phyloP scores from a whole-genome alignment of 1,139 yeast genomes.

The Saccharomyces hybrid region DNA sequence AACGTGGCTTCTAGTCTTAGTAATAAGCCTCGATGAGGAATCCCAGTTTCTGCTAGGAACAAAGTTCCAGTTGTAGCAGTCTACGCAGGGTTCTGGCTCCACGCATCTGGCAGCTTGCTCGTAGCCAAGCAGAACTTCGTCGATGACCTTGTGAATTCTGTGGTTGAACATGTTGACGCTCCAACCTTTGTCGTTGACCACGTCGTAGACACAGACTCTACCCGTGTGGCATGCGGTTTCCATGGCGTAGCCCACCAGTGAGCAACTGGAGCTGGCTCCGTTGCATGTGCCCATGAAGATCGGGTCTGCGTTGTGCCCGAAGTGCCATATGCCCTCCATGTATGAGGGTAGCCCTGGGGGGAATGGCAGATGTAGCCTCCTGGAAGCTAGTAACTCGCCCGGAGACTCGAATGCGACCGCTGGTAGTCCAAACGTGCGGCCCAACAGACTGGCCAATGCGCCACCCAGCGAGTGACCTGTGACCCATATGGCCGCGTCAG shows the following conservation, averaged over 20 bases:
- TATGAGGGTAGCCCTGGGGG: slow-evolving; percentile 85
- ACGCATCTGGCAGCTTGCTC: slow-evolving; percentile 72
- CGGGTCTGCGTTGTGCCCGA: slow-evolving; percentile 97
- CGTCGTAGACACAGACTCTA: slow-evolving; percentile 79
- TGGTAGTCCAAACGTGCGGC: slow-evolving; percentile 86
- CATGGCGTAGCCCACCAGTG: slow-evolving; percentile 96
- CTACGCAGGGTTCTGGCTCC: slow-evolving; percentile 72
- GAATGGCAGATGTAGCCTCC: slow-evolving; percentile 78
- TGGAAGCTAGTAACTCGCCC: slow-evolving; percentile 79
- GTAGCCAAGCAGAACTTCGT: slow-evolving; percentile 63
- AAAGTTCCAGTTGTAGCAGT: slow-evolving; percentile 89
- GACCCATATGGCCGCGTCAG: slow-evolving; percentile 72
- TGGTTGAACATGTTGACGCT: slow-evolving; percentile 85
- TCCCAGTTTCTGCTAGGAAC: slow-evolving; percentile 33
- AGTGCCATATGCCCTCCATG: slow-evolving; percentile 83
- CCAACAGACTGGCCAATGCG: slow-evolving; percentile 70
- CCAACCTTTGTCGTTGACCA: slow-evolving; percentile 88
- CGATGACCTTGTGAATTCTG: slow-evolving; percentile 85
- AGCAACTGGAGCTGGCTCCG: slow-evolving; percentile 87
- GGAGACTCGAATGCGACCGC: slow-evolving; percentile 91
- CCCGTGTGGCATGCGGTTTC: slow-evolving; percentile 96
- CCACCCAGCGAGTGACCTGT: slow-evolving; percentile 98
- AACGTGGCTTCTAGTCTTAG: slow-evolving; percentile 11
- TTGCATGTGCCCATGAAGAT: slow-evolving; percentile 94
- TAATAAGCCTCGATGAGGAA: slow-evolving; percentile 33